Evolutionary conservation across 371 early-diverging fungal genomes (phyloP), one percentile per base, ranked within the genome.

Genomic region (Dentiscutata heterogama): DNA sequence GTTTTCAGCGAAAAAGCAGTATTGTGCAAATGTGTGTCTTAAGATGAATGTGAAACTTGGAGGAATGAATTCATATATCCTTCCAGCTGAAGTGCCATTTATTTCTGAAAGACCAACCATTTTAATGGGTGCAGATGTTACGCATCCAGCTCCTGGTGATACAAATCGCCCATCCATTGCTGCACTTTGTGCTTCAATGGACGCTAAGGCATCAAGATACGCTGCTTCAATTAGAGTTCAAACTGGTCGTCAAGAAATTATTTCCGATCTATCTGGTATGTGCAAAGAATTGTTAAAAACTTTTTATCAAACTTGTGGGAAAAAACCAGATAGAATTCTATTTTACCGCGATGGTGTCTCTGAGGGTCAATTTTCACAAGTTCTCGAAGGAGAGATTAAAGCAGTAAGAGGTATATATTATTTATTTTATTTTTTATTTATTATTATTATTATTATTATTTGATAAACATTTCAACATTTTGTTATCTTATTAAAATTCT

Each of bases 81-180:
- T 84, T 11, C 84, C 85, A 18, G 81, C 84, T 6, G 84, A 88
- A 60, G 87, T 90, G 22, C 88, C 89, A 5, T 94, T 96, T 85
- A 87, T 96, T 70, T 86, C 88, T 67, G 86, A 91, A 60, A 86
- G 90, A 22, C 94, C 96, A 4, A 97, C 97, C 8, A 94, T 99
- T 73, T 84, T 99, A 29, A 88, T 99, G 83, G 99, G 99, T 58
- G 97, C 97, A 54, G 99, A 99, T 88, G 96, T 99, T 14, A 94
- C 96, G 4, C 97, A 96, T 81, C 94, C 97, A 51, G 92, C 90
- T 39, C 94, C 94, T 60, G 96, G 96, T 39, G 92, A 94, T 51
- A 86, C 87, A 63, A 88, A 86, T 67, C 89, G 56, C 35, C 95
- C 95, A 35, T 96, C 96, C 14, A 95, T 99, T 82, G 97, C 97